Base-by-base conservation (phyloP, 331 rosid species). In the Malus hybrid region DNA sequence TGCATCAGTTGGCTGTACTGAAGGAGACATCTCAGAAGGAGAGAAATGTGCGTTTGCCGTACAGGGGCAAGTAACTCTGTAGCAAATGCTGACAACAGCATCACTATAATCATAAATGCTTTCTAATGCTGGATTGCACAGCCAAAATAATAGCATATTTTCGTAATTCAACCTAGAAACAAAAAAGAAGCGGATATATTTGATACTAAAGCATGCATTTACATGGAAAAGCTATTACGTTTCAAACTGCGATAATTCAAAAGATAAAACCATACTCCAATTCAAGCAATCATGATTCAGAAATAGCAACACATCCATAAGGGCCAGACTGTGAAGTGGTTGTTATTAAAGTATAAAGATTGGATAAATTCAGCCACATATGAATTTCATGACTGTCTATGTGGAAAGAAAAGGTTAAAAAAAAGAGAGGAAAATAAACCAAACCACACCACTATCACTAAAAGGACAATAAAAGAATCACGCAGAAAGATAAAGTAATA, bases 381-480 rank as follows among this genome's bases (percentile, higher is more conserved):
- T 0, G 8, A 62, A 44, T 52, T 31, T 33, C 32, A 69, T 33
- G 71, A 74, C 8, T 3, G 8, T 50, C 56, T 15, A 15, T 16
- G 36, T 54, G 32, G 27, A 75, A 55, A 28, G 48, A 42, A 42
- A 8, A 42, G 48, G 14, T 42, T 42, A 42, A 42, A 42, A 42
- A 42, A 42, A 10, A 22, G 29, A 42, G 46, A 42, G 48, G 48
- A 42, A 42, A 42, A 42, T 42, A 42, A 42, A 42, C 48, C 48
- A 10, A 42, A 42, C 31, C 24, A 20, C 74, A 54, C 39, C 54
- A 24, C 28, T 14, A 24, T 34, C 67, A 70, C 36, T 12, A 64
- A 31, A 70, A 55, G 13, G 84, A 76, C 70, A 75, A 75, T 1
- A 36, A 39, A 83, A 76, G 31, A 56, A 75, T 24, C 67, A 73